These are phyloP conservation scores for Moniliella sp. DNA, from an alignment of 1,284 basidiomycete genomes.

Conservation along the genomic window DNA sequence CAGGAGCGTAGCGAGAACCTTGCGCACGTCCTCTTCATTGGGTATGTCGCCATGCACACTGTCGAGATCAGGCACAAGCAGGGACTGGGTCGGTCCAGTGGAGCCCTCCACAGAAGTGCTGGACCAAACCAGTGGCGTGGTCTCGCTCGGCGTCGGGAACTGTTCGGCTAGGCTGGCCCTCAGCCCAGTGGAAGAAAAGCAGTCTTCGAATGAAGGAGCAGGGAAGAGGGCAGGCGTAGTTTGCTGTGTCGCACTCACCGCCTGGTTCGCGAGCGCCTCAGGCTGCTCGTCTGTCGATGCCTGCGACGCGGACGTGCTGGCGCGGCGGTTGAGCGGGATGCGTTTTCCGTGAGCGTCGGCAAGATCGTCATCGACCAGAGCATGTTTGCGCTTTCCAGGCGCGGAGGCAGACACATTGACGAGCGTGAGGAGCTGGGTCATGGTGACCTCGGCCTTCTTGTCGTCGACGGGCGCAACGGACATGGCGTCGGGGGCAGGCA, in stretches of 20 bases:
- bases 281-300: background rate
- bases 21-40: too few relatives aligned
- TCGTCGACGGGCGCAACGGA: too few relatives aligned
- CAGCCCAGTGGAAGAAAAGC: background rate
- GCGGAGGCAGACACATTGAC: constrained; percentile 67
- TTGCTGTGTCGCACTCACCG: constrained; percentile 5
- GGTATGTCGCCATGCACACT: background rate
- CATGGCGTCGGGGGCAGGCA: too few relatives aligned
- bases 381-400: constrained; percentile 36
- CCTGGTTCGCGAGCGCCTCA: background rate
- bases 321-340: too few relatives aligned
- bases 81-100: background rate
- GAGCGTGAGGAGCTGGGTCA: constrained; percentile 54
- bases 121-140: background rate
- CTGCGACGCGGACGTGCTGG: too few relatives aligned
- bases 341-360: too few relatives aligned
- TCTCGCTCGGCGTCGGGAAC: background rate
- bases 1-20: too few relatives aligned
- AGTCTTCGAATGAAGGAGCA: background rate
- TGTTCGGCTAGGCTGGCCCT: background rate
- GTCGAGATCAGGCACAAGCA: background rate
- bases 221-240: background rate
- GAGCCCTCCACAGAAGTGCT: background rate
- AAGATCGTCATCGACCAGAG: too few relatives aligned
- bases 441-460: background rate